A percentile compares a stretch with the other conserved stretches of the same genome.
Evolutionary conservation across 164 flowering plant genomes (phyloP).

Genomic region (Warburgia ugandensis): DNA sequence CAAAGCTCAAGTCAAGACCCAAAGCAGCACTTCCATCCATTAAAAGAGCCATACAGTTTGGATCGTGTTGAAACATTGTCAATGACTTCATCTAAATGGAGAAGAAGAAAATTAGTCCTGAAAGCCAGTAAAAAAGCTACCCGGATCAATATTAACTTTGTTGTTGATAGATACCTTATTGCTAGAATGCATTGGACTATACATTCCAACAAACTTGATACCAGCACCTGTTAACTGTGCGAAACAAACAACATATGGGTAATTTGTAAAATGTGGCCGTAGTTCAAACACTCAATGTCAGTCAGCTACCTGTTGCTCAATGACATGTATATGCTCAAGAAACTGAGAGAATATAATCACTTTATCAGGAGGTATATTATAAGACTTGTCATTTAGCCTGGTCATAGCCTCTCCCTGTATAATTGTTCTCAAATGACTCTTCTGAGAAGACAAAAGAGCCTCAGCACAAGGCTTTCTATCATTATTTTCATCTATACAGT

Average conservation of each 20-base stretch:
- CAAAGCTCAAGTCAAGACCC: conserved; percentile 98
- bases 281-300: not conserved
- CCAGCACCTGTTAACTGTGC: conserved; percentile 62
- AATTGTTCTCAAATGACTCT: conserved; percentile 6
- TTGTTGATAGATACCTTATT: conserved; percentile 50
- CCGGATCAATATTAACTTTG: not conserved
- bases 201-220: conserved; percentile 76
- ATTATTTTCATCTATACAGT: conserved; percentile 15
- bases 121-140: not conserved
- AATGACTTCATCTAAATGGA: conserved; percentile 68
- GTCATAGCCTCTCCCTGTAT: conserved; percentile 13
- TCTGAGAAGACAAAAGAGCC: conserved; percentile 16
- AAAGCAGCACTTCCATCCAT: conserved; percentile 99
- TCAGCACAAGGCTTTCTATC: conserved; percentile 6
- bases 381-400: conserved; percentile 12
- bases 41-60: conserved; percentile 68
- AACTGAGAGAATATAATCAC: conserved; percentile 94
- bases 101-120: conserved; percentile 9
- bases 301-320: conserved; percentile 79
- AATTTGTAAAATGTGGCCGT: not conserved
- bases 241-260: not conserved
- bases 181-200: conserved; percentile 88
- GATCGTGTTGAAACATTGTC: conserved; percentile 65
- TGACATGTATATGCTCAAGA: conserved; percentile 95
- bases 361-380: conserved; percentile 39